Evolutionary conservation across 805 yeast genomes (phyloP).

Genomic region (Tetrapisispora fleetii): DNA sequence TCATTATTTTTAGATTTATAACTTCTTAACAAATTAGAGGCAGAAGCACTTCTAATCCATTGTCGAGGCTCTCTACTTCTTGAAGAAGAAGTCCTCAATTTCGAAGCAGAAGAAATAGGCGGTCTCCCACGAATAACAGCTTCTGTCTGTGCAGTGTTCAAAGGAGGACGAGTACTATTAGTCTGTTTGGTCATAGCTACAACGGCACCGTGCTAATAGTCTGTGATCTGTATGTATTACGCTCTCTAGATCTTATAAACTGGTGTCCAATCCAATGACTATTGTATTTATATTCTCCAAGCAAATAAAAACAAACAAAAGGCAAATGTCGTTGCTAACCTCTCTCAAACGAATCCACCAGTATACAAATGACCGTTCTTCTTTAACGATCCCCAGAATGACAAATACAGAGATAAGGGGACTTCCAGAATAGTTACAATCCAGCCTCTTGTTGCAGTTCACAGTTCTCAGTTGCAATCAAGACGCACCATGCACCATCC

Average conservation of each 20-base stretch:
- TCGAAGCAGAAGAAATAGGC: conserved; percentile 2
- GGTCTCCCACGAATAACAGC: conserved; percentile 1
- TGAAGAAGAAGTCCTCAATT: neutral
- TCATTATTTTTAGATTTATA: neutral
- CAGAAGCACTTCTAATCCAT: conserved; percentile 20
- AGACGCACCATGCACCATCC: too few relatives aligned
- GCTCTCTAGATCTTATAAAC: neutral
- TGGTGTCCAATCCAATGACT: neutral
- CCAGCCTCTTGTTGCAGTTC: too few relatives aligned
- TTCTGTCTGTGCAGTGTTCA: conserved; percentile 2
- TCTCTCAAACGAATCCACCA: too few relatives aligned
- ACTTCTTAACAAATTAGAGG: conserved; percentile 11
- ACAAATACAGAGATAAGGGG: too few relatives aligned
- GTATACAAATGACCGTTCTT: too few relatives aligned
- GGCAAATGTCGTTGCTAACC: too few relatives aligned
- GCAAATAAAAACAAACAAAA: too few relatives aligned
- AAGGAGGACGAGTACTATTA: conserved; percentile 1
- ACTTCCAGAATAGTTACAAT: too few relatives aligned
- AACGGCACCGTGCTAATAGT: neutral
- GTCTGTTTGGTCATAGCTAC: neutral
- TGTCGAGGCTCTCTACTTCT: neutral
- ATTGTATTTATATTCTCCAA: too few relatives aligned
- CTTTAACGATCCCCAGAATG: too few relatives aligned
- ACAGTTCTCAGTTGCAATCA: too few relatives aligned
- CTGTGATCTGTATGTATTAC: neutral